phyloP scores from a whole-genome alignment of 176 grass and related monocot species.

The Thinopyrum elongatum region DNA sequence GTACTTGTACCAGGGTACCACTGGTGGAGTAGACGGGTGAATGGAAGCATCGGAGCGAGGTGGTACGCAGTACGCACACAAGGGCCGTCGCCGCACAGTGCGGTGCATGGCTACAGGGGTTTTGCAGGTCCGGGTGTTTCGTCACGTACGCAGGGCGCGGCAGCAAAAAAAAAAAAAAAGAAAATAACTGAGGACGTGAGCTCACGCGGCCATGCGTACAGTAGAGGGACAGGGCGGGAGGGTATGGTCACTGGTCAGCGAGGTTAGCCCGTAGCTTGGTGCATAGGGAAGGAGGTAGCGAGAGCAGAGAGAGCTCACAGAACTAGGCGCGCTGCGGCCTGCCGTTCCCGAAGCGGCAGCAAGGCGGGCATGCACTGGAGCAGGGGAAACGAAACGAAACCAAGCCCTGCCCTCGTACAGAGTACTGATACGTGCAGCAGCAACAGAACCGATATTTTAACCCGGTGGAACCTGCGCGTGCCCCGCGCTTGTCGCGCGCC shows the following conservation, averaged over 20 bases:
- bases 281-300: constrained; percentile 23
- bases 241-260: neutral
- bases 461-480: neutral
- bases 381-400: constrained; percentile 37
- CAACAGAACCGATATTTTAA: neutral
- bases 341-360: constrained; percentile 52
- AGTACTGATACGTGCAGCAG: neutral
- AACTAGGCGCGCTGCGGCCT: constrained; percentile 35
- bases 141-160: constrained; percentile 31
- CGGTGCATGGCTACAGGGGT: constrained; percentile 20
- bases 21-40: neutral
- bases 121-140: constrained; percentile 24
- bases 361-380: constrained; percentile 42
- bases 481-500: constrained; percentile 32
- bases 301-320: constrained; percentile 30
- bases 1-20: no score
- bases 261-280: neutral
- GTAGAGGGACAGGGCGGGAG: constrained; percentile 10
- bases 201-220: constrained; percentile 44
- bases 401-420: constrained; percentile 2
- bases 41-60: neutral
- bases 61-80: neutral
- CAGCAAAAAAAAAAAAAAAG: constrained; percentile 21
- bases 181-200: constrained; percentile 9
- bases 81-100: neutral